A percentile compares a stretch with the other conserved stretches of the same genome.
Evolutionary conservation across 495 filamentous ascomycete genomes (phyloP).

Genomic region (Tuber calosporum): DNA sequence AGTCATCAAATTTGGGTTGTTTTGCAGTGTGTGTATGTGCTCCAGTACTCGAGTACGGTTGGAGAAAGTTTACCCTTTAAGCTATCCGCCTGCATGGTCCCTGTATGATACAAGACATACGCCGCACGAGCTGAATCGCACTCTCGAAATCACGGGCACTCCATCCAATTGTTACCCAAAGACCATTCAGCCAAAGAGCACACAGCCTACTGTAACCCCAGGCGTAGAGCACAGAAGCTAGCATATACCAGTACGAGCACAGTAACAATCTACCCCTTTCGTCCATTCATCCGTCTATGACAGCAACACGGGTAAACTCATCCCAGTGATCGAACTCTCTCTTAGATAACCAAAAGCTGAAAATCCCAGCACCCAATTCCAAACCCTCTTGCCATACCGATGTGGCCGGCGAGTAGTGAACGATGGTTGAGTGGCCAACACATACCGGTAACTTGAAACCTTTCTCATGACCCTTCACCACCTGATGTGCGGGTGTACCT

Average conservation of each 20-base stretch:
- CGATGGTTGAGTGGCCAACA: neutral
- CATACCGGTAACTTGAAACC: neutral
- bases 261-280: neutral
- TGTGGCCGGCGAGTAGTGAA: neutral
- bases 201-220: neutral
- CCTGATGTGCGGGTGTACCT: neutral
- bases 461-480: neutral
- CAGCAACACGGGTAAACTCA: neutral
- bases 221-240: neutral
- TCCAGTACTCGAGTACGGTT: too few relatives aligned
- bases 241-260: too few relatives aligned
- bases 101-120: neutral
- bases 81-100: neutral
- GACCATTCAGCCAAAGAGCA: neutral
- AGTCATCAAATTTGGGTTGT: neutral
- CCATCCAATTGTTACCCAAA: neutral
- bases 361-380: neutral
- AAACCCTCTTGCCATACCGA: neutral
- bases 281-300: neutral
- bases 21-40: neutral
- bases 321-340: neutral
- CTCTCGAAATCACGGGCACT: neutral
- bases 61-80: neutral
- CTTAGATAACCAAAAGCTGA: neutral
- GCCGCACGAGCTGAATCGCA: neutral